These are phyloP conservation scores for Primulina huaijiensis DNA, from an alignment of 257 asterid genomes.

Conservation along the genomic window DNA sequence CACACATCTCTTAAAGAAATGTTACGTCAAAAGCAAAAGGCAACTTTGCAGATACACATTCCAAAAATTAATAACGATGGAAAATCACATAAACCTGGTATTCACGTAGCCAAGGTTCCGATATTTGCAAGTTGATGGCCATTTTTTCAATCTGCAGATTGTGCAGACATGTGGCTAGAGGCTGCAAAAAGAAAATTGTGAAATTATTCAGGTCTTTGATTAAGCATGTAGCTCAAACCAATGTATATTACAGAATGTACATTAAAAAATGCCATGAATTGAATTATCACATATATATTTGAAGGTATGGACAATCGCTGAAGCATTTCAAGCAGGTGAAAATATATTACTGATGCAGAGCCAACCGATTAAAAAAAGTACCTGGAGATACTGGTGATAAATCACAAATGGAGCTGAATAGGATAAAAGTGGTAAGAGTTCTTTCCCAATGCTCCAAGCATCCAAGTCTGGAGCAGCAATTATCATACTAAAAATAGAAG, in stretches of 20 bases:
- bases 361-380: slow-evolving; percentile 26
- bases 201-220: neutral
- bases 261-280: neutral
- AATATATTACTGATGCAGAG: neutral
- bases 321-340: neutral
- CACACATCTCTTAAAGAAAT: too few relatives aligned
- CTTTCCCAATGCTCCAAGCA: slow-evolving; percentile 73
- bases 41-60: neutral
- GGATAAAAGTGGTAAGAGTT: slow-evolving; percentile 73
- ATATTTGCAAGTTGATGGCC: slow-evolving; percentile 77
- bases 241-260: too few relatives aligned
- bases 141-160: slow-evolving; percentile 74
- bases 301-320: neutral
- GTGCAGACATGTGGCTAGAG: slow-evolving; percentile 89
- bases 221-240: neutral
- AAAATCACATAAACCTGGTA: slow-evolving; percentile 61
- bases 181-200: slow-evolving; percentile 46
- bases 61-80: neutral
- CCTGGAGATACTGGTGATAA: slow-evolving; percentile 93
- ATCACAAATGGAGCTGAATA: slow-evolving; percentile 93
- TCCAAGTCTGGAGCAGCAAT: slow-evolving; percentile 83
- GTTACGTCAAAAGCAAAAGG: neutral
- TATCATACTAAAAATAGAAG: slow-evolving; percentile 56
- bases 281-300: neutral
- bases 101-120: slow-evolving; percentile 91